Evolutionary conservation across 2,329 filamentous ascomycete genomes (phyloP).

Genomic region (Cladosporium sp.): DNA sequence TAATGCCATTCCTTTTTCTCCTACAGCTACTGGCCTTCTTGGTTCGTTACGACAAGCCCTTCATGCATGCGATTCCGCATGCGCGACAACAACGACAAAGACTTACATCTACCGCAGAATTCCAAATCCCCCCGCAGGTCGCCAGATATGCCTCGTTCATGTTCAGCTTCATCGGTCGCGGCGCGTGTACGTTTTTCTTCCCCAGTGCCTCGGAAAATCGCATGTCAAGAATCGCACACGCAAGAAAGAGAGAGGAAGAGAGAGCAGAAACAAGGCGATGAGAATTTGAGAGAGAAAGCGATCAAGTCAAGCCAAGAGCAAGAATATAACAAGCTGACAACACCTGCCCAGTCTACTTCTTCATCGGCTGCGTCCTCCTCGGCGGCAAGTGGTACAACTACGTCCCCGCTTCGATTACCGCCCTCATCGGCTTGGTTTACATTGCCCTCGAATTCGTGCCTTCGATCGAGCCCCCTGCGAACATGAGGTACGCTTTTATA

Average conservation of each 20-base stretch:
- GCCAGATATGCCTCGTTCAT: slow-evolving; percentile 95
- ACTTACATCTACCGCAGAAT: slow-evolving; percentile 54
- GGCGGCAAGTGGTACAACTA: slow-evolving; percentile 62
- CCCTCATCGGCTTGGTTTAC: slow-evolving; percentile 74
- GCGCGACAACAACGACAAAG: too few species aligned
- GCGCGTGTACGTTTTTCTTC: slow-evolving; percentile 66
- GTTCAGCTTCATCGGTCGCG: slow-evolving; percentile 94
- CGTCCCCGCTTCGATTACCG: slow-evolving; percentile 74
- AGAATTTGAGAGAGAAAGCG: too few species aligned
- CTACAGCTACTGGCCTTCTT: slow-evolving; percentile 56
- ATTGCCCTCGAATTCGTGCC: slow-evolving; percentile 48
- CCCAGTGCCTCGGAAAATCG: too few species aligned
- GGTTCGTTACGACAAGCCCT: slow-evolving; percentile 29
- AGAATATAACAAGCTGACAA: too few species aligned
- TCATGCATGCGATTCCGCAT: not conserved
- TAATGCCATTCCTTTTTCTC: slow-evolving; percentile 11
- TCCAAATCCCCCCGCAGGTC: slow-evolving; percentile 90
- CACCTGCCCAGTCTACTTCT: slow-evolving; percentile 77
- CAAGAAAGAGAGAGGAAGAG: too few species aligned
- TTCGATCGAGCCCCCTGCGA: slow-evolving; percentile 50
- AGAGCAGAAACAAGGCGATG: too few species aligned
- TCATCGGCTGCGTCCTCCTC: slow-evolving; percentile 82
- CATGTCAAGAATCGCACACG: too few species aligned
- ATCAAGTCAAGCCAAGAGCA: too few species aligned
- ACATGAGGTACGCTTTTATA: slow-evolving; percentile 51